Percentiles rank a stretch among this genome's conserved stretches.
These are phyloP conservation scores for Acidiella bohemica DNA, from an alignment of 495 filamentous ascomycete genomes.

Conservation along the genomic window DNA sequence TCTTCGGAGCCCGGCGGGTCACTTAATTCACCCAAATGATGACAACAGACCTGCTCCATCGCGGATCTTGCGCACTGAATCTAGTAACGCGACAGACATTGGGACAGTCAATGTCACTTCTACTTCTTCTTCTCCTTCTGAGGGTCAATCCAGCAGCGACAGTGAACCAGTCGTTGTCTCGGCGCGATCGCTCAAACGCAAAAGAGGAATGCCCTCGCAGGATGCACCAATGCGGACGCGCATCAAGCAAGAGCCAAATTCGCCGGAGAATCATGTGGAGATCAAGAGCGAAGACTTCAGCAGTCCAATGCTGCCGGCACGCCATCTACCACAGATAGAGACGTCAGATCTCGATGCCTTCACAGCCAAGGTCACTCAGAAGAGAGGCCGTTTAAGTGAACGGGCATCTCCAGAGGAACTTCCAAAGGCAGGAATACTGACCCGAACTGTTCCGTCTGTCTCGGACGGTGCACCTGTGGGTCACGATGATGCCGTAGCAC, in stretches of 20 bases:
- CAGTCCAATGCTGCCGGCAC: constrained; percentile 17
- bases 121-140: too few relatives aligned
- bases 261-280: constrained; percentile 17
- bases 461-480: too few relatives aligned
- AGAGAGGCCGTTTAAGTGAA: background rate
- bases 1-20: too few relatives aligned
- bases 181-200: constrained; percentile 25
- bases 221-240: constrained; percentile 2
- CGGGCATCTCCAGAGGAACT: constrained; percentile 2
- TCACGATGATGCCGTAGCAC: too few relatives aligned
- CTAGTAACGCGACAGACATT: constrained; percentile 26
- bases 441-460: background rate
- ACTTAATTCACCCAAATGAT: too few relatives aligned
- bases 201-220: constrained; percentile 4
- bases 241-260: constrained; percentile 12
- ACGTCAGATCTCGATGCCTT: constrained; percentile 30
- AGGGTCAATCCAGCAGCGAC: constrained; percentile 16
- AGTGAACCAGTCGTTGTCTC: constrained; percentile 25
- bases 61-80: constrained; percentile 3
- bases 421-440: background rate
- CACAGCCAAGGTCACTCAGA: background rate
- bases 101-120: too few relatives aligned
- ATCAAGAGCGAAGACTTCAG: constrained; percentile 25
- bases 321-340: constrained; percentile 17
- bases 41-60: too few relatives aligned